A percentile compares a stretch with the other conserved stretches of the same genome.
Conservation (phyloP, 192 early-diverging fungal species). For the Backusella westeae region DNA sequence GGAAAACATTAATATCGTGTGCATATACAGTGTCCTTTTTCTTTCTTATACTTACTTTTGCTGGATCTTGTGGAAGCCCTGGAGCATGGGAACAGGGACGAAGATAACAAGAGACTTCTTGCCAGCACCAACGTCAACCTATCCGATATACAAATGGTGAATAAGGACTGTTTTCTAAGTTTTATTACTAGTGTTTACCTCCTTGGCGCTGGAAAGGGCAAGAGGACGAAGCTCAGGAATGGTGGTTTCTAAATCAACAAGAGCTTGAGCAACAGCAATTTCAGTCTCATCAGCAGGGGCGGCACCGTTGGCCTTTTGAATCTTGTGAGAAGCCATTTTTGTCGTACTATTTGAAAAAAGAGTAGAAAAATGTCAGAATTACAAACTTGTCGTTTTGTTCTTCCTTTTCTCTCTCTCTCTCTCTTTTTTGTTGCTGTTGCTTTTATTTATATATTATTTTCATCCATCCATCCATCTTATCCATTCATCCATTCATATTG, state of each 20-base stretch:
- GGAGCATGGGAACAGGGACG: constrained; percentile 94
- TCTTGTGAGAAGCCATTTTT: constrained; percentile 43
- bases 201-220: constrained; percentile 94
- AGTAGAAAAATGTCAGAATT: background rate
- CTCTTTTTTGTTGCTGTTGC: background rate
- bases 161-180: background rate
- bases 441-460: background rate
- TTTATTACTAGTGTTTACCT: constrained; percentile 48
- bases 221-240: constrained; percentile 97
- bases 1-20: background rate
- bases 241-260: constrained; percentile 94
- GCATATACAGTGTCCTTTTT: background rate
- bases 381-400: background rate
- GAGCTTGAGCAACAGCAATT: constrained; percentile 92
- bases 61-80: constrained; percentile 97
- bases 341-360: background rate
- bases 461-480: background rate
- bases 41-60: constrained; percentile 40
- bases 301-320: constrained; percentile 37
- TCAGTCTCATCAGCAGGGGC: constrained; percentile 75
- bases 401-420: background rate
- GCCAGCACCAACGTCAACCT: constrained; percentile 91
- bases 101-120: constrained; percentile 97
- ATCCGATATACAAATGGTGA: background rate
- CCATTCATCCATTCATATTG: background rate